Conservation (phyloP, 768 basidiomycete species). For the Suillus weaverae region DNA sequence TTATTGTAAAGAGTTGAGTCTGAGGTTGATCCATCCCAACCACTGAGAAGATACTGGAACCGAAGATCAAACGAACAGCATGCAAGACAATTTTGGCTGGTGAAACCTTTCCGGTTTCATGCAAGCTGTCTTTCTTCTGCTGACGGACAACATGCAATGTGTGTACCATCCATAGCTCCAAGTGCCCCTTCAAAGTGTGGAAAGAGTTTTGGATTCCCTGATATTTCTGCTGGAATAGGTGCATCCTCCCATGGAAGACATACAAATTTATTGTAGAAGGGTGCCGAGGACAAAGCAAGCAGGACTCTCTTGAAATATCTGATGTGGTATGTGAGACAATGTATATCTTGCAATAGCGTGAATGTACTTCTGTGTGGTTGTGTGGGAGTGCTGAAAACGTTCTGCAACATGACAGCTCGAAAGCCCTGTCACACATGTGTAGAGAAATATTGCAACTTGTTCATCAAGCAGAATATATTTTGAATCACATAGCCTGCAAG, state of each 20-base stretch:
- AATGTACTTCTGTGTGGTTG: not conserved
- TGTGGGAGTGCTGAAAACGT: conserved; percentile 13
- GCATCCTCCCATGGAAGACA: not conserved
- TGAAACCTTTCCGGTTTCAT: conserved; percentile 23
- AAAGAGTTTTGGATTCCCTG: conserved; percentile 31
- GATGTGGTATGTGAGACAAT: not conserved
- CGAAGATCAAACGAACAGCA: conserved; percentile 17
- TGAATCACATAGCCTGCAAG: conserved; percentile 21
- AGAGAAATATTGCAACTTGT: conserved; percentile 17
- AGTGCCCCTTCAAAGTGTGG: conserved; percentile 34
- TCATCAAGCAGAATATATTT: conserved; percentile 12
- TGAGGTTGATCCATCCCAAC: conserved; percentile 19
- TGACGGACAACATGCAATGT: conserved; percentile 24
- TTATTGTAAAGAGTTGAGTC: conserved; percentile 13
- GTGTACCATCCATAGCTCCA: conserved; percentile 37
- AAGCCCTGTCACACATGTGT: conserved; percentile 16
- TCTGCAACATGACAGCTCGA: conserved; percentile 12
- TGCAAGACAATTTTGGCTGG: conserved; percentile 27
- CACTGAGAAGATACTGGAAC: conserved; percentile 18
- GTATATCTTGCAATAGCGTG: not conserved
- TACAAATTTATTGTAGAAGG: not conserved
- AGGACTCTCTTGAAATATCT: conserved; percentile 18
- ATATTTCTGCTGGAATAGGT: conserved; percentile 26
- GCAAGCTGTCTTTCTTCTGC: conserved; percentile 13
- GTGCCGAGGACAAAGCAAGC: not conserved